Percentiles rank a stretch among this genome's conserved stretches.
phyloP scores from a whole-genome alignment of 352 stramenopile genomes.

The Phytophthora pinifolia region DNA sequence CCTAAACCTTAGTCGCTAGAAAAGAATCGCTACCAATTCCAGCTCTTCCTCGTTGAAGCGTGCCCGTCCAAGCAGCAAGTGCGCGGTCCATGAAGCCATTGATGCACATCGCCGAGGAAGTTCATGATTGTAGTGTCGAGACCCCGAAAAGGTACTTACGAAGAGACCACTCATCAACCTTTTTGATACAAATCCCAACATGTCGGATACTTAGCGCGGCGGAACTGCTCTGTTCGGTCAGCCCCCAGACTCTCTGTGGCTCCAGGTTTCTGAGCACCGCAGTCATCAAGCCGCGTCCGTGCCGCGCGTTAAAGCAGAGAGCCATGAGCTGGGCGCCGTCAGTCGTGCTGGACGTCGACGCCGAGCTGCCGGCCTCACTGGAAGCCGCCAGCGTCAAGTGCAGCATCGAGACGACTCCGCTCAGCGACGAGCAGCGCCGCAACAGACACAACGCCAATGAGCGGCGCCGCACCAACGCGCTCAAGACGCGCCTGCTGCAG shows the following conservation, averaged over 20 bases:
- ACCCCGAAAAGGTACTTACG: background rate
- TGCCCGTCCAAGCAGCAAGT: too few species aligned
- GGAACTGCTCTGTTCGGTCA: too few species aligned
- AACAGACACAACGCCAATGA: conserved; percentile 68
- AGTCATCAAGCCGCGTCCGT: conserved; percentile 21
- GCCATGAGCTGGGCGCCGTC: conserved; percentile 23
- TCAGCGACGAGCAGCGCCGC: conserved; percentile 42
- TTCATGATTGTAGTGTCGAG: background rate
- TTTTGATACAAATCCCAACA: background rate
- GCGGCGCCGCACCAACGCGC: conserved; percentile 51
- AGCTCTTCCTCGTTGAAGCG: too few species aligned
- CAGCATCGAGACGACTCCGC: conserved; percentile 18
- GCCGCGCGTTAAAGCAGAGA: conserved; percentile 10
- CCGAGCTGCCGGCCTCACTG: conserved; percentile 16
- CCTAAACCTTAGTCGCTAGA: conserved; percentile 6
- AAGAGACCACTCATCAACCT: too few species aligned
- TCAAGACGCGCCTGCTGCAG: conserved; percentile 46
- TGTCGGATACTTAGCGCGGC: background rate
- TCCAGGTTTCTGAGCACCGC: conserved; percentile 13
- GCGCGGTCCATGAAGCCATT: background rate
- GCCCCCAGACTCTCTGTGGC: conserved; percentile 3
- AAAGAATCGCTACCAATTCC: conserved; percentile 7
- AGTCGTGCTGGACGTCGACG: conserved; percentile 25
- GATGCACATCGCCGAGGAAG: background rate
- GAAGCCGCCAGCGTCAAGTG: conserved; percentile 16